These are phyloP conservation scores for Rehmannia glutinosa DNA, from an alignment of 257 asterid species.

Conservation along the genomic window DNA sequence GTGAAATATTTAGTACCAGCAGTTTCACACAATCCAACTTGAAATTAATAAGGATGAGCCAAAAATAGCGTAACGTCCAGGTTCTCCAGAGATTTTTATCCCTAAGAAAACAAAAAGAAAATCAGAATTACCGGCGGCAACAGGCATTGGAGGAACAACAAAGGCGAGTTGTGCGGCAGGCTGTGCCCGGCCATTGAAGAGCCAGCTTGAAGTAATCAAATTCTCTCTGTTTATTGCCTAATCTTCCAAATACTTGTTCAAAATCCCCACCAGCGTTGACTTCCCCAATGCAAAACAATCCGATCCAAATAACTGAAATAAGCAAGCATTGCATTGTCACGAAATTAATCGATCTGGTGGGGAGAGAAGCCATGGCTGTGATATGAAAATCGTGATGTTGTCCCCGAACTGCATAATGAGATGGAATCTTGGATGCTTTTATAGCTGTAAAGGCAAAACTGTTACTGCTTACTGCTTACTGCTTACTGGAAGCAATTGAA, in stretches of 20 bases:
- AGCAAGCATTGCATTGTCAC: constrained; percentile 6
- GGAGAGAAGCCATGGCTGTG: constrained; percentile 39
- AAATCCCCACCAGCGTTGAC: constrained; percentile 24
- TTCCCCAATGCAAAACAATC: constrained; percentile 23
- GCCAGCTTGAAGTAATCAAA: constrained; percentile 75
- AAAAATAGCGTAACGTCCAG: not conserved
- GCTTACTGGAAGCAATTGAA: no score
- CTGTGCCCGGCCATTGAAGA: constrained; percentile 78
- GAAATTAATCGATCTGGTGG: constrained; percentile 5
- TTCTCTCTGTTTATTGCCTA: constrained; percentile 33
- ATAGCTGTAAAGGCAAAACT: no score
- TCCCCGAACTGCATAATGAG: no score
- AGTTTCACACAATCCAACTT: not conserved
- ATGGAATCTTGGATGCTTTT: no score
- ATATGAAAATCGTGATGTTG: not conserved
- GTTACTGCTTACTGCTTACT: no score
- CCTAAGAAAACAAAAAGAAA: not conserved
- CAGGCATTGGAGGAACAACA: constrained; percentile 77
- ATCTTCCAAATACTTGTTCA: constrained; percentile 16
- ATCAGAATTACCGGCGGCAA: constrained; percentile 51
- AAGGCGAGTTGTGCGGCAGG: constrained; percentile 39
- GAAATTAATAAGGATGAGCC: not conserved
- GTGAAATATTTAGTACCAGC: no score
- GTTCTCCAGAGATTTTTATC: no score
- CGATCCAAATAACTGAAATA: constrained; percentile 27